Evolutionary conservation across 177 flowering plant species (phyloP).

Genomic region (Telopea speciosissima): DNA sequence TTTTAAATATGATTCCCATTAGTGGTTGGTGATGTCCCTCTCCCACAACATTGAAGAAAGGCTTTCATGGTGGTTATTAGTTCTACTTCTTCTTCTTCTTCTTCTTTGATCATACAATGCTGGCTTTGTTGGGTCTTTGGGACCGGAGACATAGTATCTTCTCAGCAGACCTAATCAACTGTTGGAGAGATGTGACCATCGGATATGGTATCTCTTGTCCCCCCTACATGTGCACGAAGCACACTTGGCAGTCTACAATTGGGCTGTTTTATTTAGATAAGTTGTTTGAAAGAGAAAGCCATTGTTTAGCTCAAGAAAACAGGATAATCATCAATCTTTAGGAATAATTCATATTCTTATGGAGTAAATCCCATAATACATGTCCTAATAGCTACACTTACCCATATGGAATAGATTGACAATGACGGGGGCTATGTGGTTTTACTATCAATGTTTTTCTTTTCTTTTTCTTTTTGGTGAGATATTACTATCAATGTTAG

Average conservation of each 20-base stretch:
- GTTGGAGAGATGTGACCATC: constrained; percentile 6
- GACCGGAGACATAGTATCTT: constrained; percentile 12
- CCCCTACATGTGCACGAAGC: background rate
- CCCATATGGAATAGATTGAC: too few relatives aligned
- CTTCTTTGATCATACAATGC: constrained; percentile 9
- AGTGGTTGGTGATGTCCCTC: constrained; percentile 13
- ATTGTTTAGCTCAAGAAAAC: background rate
- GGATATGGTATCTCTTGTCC: constrained; percentile 7
- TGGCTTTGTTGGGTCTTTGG: constrained; percentile 9
- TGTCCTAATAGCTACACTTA: too few relatives aligned
- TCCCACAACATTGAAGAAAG: constrained; percentile 11
- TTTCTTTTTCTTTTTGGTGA: background rate
- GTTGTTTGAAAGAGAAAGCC: background rate
- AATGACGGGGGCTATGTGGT: too few relatives aligned
- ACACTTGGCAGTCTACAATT: background rate
- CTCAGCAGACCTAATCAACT: background rate
- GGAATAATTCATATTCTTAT: background rate
- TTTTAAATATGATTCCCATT: constrained; percentile 4
- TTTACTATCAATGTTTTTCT: too few relatives aligned
- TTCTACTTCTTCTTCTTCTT: background rate
- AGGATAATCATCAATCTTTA: background rate
- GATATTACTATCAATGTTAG: too few relatives aligned
- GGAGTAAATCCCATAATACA: too few relatives aligned
- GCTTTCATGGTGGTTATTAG: constrained; percentile 20
- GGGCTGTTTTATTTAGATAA: background rate